Conservation (phyloP, 139 green algal species). For the Bryopsis sp. region DNA sequence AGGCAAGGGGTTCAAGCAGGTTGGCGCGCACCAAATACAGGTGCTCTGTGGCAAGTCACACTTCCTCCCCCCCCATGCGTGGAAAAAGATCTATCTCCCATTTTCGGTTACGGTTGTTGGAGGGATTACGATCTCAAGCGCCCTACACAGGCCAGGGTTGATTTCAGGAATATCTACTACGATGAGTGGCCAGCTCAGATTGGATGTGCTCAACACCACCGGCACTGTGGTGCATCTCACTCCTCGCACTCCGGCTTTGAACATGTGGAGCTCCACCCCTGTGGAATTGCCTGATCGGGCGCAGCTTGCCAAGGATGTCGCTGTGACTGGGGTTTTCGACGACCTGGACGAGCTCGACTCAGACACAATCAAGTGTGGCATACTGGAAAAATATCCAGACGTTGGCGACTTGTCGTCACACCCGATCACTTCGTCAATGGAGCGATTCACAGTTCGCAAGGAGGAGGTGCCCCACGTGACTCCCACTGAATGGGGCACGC, state of each 20-base stretch:
- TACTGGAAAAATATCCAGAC: background rate
- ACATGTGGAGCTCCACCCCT: too few relatives aligned
- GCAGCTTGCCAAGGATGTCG: too few relatives aligned
- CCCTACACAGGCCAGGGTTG: background rate
- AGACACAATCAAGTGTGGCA: too few relatives aligned
- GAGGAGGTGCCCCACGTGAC: background rate
- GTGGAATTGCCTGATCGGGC: too few relatives aligned
- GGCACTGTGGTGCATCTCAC: background rate
- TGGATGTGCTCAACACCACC: constrained; percentile 8
- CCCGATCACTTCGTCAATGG: background rate
- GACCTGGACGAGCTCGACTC: too few relatives aligned
- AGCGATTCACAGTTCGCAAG: background rate
- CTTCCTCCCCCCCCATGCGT: background rate
- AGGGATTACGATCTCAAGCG: background rate
- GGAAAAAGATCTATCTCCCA: background rate
- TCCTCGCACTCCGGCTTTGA: background rate
- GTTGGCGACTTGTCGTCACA: constrained; percentile 7
- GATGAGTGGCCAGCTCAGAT: background rate
- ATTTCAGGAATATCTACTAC: background rate
- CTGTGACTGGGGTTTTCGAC: too few relatives aligned
- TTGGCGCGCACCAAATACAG: too few relatives aligned
- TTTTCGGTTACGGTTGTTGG: constrained; percentile 3
- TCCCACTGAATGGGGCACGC: background rate
- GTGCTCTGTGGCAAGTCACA: background rate
- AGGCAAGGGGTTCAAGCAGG: too few relatives aligned